Evolutionary conservation across 805 yeast genomes (phyloP), one percentile per base, ranked within the genome.

Genomic region (Kodamaea kaohsiungensis): DNA sequence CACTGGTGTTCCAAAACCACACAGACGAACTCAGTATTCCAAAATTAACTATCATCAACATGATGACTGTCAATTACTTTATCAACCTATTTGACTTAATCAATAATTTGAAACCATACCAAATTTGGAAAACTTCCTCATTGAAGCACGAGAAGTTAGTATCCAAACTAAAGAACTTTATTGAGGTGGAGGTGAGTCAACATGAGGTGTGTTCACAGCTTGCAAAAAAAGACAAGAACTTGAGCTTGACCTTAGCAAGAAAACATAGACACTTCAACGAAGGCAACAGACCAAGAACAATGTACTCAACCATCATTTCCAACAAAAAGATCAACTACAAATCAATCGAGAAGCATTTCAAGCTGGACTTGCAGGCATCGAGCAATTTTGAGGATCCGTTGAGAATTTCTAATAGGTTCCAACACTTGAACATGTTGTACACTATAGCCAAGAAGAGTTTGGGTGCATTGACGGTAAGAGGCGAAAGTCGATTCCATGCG

Each of bases 31-130:
- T 46, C 4, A 35, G 35, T 7, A 19, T 53, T 9, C 74, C 76
- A 0, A 68, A 68, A 55, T 43, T 75, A 35, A 67, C 73, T 12
- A 65, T 76, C 8, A 67, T 76, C 43, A 76, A 76, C 54, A 57
- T 75, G 60, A 68, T 75, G 59, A 70, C 76, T 3, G 69, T 68
- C 38, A 75, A 76, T 58, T 76, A 74, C 59, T 76, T 76, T 52
- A 58, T 67, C 16, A 75, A 72, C 56, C 62, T 76, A 37, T 68
- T 73, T 54, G 77, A 74, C 8, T 61, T 76, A 40, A 69, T 75
- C 45, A 66, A 66, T 56, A 53, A 52, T 18, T 54, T 67, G 15
- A 64, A 62, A 33, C 80, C 80, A 0, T 65, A 63, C 51, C 79
- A 74, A 57, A 67, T 70, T 33, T 73, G 78, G 74, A 76, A 75